Conservation (phyloP, 805 yeast genomes). For the Yamadazyma sp. region DNA sequence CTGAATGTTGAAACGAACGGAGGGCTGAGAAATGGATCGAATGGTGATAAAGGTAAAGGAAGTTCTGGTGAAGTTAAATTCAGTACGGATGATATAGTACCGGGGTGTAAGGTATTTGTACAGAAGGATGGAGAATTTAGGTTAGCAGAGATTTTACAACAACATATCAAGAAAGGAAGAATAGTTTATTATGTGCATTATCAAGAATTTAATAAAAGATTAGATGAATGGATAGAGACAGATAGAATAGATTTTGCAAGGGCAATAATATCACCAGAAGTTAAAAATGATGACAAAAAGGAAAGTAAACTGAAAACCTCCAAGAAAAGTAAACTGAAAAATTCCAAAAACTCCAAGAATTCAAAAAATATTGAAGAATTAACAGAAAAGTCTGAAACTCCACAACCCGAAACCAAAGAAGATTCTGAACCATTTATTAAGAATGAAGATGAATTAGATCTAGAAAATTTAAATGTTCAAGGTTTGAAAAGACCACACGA, state of each 20-base stretch:
- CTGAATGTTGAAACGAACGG: no score
- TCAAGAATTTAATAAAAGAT: conserved; percentile 88
- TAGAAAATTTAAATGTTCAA: conserved; percentile 82
- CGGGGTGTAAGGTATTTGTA: conserved; percentile 83
- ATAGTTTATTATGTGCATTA: conserved; percentile 89
- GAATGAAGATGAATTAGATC: conserved; percentile 70
- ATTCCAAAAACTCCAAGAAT: conserved; percentile 19
- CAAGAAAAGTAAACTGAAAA: conserved; percentile 21
- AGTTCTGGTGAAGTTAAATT: conserved; percentile 15
- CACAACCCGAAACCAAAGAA: conserved; percentile 23
- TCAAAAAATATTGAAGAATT: conserved; percentile 18
- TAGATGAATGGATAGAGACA: conserved; percentile 89
- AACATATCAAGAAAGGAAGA: conserved; percentile 70
- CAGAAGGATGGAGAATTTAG: conserved; percentile 77
- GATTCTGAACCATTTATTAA: conserved; percentile 23
- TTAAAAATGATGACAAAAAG: conserved; percentile 45
- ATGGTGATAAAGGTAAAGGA: conserved; percentile 9
- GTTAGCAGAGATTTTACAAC: conserved; percentile 80
- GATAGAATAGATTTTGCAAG: conserved; percentile 69
- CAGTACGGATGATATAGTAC: conserved; percentile 48
- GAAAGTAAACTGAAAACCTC: conserved; percentile 25
- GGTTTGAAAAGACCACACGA: conserved; percentile 67
- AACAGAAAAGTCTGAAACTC: conserved; percentile 19
- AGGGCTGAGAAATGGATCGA: conserved; percentile 8
- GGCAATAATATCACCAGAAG: conserved; percentile 70